phyloP scores from a whole-genome alignment of 495 filamentous ascomycete genomes.

The Hypomontagnella monticulosa region DNA sequence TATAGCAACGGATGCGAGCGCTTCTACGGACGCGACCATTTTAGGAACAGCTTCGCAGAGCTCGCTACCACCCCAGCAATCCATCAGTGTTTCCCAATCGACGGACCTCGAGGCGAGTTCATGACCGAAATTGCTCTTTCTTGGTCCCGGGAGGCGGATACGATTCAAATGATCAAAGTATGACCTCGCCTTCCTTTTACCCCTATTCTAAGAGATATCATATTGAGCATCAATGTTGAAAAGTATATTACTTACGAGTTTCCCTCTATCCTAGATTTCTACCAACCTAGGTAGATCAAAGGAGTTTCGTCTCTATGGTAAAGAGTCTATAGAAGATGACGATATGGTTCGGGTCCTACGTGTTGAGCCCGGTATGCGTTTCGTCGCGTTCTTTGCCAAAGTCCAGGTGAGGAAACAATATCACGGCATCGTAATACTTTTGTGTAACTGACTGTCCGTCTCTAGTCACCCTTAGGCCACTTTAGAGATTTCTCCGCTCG shows the following conservation, averaged over 20 bases:
- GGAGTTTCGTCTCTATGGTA: constrained; percentile 9
- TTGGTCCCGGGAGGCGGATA: background rate
- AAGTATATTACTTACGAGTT: background rate
- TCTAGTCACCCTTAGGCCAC: constrained; percentile 1
- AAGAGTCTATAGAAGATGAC: background rate
- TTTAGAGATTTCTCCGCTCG: constrained; percentile 8
- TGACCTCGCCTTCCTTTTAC: background rate
- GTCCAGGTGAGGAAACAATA: constrained; percentile 2
- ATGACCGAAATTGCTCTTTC: constrained; percentile 5
- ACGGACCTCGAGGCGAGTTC: constrained; percentile 2
- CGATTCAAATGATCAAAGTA: constrained; percentile 4
- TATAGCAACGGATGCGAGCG: constrained; percentile 10
- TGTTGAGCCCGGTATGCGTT: background rate
- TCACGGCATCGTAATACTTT: background rate
- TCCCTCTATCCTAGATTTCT: background rate
- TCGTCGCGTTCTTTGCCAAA: constrained; percentile 7
- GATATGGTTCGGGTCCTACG: background rate
- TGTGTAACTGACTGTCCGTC: background rate
- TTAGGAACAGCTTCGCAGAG: background rate
- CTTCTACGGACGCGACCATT: constrained; percentile 6
- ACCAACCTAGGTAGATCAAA: constrained; percentile 12
- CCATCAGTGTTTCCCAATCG: constrained; percentile 2
- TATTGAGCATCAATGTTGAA: background rate
- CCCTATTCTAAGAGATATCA: background rate
- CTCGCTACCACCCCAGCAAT: background rate